Evolutionary conservation across 495 filamentous ascomycete species (phyloP), one percentile per base, ranked within the genome.

Genomic region (Parathielavia hyrcaniae): DNA sequence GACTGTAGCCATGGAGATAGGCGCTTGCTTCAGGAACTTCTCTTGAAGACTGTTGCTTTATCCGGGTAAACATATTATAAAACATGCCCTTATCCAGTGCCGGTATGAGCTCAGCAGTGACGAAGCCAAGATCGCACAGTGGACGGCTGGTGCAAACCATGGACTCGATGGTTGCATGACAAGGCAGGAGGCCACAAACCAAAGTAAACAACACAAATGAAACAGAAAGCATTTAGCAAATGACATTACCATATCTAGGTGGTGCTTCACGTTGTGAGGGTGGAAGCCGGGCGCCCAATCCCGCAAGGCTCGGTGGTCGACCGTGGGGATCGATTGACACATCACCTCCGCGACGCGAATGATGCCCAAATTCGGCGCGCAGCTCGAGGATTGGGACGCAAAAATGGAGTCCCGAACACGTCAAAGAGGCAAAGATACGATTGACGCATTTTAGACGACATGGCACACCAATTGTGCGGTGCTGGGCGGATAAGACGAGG

Each of bases 311-410:
- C 35, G 54, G 54, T 58, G 61, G 53, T 47, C 26, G 43, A 53
- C 44, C 26, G 23, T 17, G 61, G 52, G 50, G 52, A 53, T 50
- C 57, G 61, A 38, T 16, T 56, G 55, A 61, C 58, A 60, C 62
- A 64, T 59, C 55, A 55, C 49, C 49, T 39, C 40, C 44, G 38
- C 56, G 62, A 45, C 53, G 47, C 47, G 39, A 35, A 12, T 34
- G 55, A 43, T 52, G 47, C 50, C 62, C 39, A 30, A 56, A 40
- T 38, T 47, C 50, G 36, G 17, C 17, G 30, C 44, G 45, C 23
- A 22, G 13, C 10, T 32, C 5, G 20, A 11, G 32, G 32, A 19
- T 34, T 26, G 45, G 12, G 23, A 40, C 2, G 30, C 39, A 38
- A 20, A 48, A 50, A 50, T 57, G 53, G 43, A 53, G 30, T 26